These are phyloP conservation scores for Dioscorea alata DNA, from an alignment of 106 monocot species.

Conservation along the genomic window DNA sequence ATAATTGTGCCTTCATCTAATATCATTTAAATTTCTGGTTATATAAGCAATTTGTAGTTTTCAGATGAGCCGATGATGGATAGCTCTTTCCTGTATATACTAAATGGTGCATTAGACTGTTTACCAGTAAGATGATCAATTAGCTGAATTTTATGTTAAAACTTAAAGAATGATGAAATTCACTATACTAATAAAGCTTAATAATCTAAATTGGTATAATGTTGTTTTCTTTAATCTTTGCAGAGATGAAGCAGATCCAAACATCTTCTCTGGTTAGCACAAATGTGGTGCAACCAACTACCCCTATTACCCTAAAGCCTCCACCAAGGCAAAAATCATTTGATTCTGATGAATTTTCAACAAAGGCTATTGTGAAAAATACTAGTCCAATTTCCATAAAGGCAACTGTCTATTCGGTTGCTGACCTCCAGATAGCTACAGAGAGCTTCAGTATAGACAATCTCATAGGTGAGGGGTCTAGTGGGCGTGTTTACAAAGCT, in stretches of 20 bases:
- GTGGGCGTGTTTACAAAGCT: constrained; percentile 83
- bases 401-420: constrained; percentile 65
- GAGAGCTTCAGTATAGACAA: constrained; percentile 75
- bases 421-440: constrained; percentile 89
- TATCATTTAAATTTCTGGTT: no score
- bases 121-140: no score
- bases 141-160: no score
- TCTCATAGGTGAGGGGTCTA: constrained; percentile 71
- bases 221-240: not conserved
- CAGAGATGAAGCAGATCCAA: constrained; percentile 55
- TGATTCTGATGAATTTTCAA: constrained; percentile 57
- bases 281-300: constrained; percentile 14
- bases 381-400: constrained; percentile 27
- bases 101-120: no score
- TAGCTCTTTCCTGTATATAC: no score
- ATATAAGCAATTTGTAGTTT: no score
- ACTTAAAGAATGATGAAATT: no score
- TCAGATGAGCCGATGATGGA: no score
- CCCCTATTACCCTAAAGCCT: constrained; percentile 50
- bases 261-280: no score
- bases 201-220: no score
- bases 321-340: constrained; percentile 56
- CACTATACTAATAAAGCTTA: no score
- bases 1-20: no score
- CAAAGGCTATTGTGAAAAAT: constrained; percentile 33